These are phyloP conservation scores for Oenanthe sinensis DNA, from an alignment of 129 eudicot species.

Conservation along the genomic window DNA sequence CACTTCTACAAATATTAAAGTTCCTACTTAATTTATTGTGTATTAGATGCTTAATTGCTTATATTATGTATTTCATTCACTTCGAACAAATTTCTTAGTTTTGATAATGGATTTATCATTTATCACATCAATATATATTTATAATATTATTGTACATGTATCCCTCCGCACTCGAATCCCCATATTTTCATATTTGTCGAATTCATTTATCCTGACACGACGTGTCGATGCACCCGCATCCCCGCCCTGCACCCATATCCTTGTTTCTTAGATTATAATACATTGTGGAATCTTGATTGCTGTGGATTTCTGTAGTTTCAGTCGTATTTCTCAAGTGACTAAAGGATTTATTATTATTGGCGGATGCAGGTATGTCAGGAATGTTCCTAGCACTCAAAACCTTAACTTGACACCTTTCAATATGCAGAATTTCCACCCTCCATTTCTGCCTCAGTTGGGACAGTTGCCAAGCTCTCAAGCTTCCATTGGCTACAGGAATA, in stretches of 20 bases:
- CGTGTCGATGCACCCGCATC: no score
- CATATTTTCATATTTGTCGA: no score
- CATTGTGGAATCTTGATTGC: not conserved
- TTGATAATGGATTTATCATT: no score
- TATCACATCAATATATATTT: no score
- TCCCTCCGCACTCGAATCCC: no score
- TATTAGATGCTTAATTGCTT: not conserved
- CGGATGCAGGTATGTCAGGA: slow-evolving; percentile 58
- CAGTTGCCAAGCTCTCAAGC: slow-evolving; percentile 52
- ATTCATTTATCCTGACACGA: no score
- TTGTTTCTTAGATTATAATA: not conserved
- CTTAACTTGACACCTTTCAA: slow-evolving; percentile 39
- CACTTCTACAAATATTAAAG: not conserved
- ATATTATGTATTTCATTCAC: no score
- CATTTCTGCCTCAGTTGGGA: slow-evolving; percentile 49
- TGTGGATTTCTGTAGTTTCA: not conserved
- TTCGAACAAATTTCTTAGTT: no score
- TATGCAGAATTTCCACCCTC: slow-evolving; percentile 60
- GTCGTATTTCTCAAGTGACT: no score
- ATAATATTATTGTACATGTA: no score
- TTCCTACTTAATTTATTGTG: not conserved
- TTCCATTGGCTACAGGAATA: slow-evolving; percentile 41
- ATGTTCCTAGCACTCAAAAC: slow-evolving; percentile 43
- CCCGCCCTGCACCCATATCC: no score
- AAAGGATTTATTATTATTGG: slow-evolving; percentile 1